Evolutionary conservation across 805 yeast genomes (phyloP).

Genomic region (Candida boleticola): DNA sequence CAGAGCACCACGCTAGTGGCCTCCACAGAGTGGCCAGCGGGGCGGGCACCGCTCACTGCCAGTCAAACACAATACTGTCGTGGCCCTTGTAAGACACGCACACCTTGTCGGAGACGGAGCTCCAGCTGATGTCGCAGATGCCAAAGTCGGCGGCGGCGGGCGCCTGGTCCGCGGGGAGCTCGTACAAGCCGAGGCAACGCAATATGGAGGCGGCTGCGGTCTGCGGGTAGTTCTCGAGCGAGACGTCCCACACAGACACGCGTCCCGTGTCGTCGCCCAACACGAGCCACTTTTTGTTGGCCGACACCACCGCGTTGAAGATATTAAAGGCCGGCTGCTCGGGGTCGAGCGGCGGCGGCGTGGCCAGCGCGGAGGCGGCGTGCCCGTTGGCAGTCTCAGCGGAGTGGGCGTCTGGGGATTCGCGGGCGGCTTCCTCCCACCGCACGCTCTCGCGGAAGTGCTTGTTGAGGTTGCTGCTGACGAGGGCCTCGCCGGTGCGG

Average conservation of each 20-base stretch:
- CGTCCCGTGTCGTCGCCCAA: constrained; percentile 67
- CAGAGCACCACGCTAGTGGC: too few relatives aligned
- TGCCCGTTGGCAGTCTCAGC: neutral
- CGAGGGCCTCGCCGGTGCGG: constrained; percentile 36
- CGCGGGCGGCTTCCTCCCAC: neutral
- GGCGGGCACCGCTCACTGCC: constrained; percentile 12
- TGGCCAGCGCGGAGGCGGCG: neutral
- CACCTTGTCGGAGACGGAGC: constrained; percentile 21
- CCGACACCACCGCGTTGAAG: constrained; percentile 51
- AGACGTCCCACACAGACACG: constrained; percentile 51
- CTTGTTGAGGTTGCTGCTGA: constrained; percentile 23
- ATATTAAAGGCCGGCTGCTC: constrained; percentile 36
- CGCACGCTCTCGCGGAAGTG: neutral
- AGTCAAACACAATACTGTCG: constrained; percentile 26
- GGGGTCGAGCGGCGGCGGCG: neutral
- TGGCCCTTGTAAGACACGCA: constrained; percentile 35
- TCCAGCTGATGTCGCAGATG: constrained; percentile 41
- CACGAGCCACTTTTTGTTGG: constrained; percentile 48
- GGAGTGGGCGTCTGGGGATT: neutral
- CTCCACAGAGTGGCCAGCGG: neutral
- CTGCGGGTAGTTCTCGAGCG: constrained; percentile 10
- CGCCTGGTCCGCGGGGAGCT: constrained; percentile 9
- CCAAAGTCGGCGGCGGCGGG: constrained; percentile 20
- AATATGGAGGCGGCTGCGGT: constrained; percentile 12
- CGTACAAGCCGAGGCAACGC: constrained; percentile 26